Evolutionary conservation across 2,329 filamentous ascomycete genomes (phyloP).

Genomic region (Trichoderma sp.): DNA sequence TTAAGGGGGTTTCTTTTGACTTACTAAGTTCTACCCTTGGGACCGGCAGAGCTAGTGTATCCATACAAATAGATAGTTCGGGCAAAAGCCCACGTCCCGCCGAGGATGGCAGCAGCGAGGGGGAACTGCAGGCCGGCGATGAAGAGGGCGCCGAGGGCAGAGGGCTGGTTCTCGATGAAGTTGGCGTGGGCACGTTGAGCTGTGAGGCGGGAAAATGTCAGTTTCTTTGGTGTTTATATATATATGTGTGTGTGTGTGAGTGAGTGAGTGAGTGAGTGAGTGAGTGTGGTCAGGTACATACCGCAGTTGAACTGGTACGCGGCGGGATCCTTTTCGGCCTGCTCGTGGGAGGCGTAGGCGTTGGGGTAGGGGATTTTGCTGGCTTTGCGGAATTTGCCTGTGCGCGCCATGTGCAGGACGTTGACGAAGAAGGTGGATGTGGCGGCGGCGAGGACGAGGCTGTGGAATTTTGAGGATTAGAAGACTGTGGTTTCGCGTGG

Average conservation of each 20-base stretch:
- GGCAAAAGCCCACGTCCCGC: constrained; percentile 50
- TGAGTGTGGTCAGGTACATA: constrained; percentile 27
- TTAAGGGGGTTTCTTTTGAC: constrained; percentile 21
- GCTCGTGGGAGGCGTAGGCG: constrained; percentile 53
- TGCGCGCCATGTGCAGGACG: constrained; percentile 48
- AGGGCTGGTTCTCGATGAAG: constrained; percentile 59
- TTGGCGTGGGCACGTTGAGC: constrained; percentile 61
- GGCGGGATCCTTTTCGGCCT: constrained; percentile 51
- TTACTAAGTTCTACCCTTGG: constrained; percentile 42
- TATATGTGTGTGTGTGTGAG: no score
- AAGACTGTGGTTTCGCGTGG: not conserved
- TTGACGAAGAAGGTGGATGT: constrained; percentile 58
- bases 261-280: not conserved
- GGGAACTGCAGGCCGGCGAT: constrained; percentile 57
- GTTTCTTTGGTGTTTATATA: not conserved
- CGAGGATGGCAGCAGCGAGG: constrained; percentile 45
- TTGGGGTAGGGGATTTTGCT: constrained; percentile 56
- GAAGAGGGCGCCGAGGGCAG: constrained; percentile 51
- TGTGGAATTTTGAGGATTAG: constrained; percentile 29
- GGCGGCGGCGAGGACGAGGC: constrained; percentile 60
- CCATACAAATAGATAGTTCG: constrained; percentile 55
- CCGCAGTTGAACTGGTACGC: constrained; percentile 62
- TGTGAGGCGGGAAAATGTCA: constrained; percentile 24
- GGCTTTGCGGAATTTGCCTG: constrained; percentile 47
- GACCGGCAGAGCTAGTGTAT: constrained; percentile 46